These are phyloP conservation scores for Wickerhamomyces bovis DNA, from an alignment of 805 yeast species.

Conservation along the genomic window DNA sequence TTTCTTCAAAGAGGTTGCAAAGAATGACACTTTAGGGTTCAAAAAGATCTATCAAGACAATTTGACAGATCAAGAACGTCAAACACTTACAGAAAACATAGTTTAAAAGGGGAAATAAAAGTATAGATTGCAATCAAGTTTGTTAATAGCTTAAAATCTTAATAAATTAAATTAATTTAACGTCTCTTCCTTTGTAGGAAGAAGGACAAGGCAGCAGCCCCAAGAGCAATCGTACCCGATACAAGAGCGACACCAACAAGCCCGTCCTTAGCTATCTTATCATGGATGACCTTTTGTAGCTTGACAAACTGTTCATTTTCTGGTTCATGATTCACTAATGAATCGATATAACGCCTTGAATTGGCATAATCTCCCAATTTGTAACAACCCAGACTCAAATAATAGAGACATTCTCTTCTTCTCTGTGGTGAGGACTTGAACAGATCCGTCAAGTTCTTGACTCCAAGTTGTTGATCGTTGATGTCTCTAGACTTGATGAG, in stretches of 20 bases:
- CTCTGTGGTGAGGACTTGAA: slow-evolving; percentile 76
- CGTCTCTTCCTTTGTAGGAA: slow-evolving; percentile 29
- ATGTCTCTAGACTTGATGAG: slow-evolving; percentile 63
- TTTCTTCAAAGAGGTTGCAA: slow-evolving; percentile 53
- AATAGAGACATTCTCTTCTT: slow-evolving; percentile 85
- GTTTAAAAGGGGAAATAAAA: slow-evolving; percentile 19
- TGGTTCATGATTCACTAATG: slow-evolving; percentile 74
- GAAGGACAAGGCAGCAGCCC: slow-evolving; percentile 56
- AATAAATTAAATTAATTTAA: slow-evolving; percentile 4
- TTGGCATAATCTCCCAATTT: slow-evolving; percentile 83
- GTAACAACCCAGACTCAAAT: slow-evolving; percentile 79
- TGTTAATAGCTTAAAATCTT: neutral
- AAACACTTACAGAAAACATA: slow-evolving; percentile 42
- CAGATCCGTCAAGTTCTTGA: slow-evolving; percentile 59
- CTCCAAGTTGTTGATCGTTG: slow-evolving; percentile 71
- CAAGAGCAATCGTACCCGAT: slow-evolving; percentile 80
- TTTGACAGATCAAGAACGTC: slow-evolving; percentile 45
- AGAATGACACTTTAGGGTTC: slow-evolving; percentile 44
- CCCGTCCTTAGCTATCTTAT: slow-evolving; percentile 81
- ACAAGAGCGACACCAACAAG: slow-evolving; percentile 82
- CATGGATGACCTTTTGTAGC: slow-evolving; percentile 73
- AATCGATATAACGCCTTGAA: slow-evolving; percentile 80
- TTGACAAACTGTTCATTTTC: slow-evolving; percentile 71
- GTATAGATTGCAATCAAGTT: neutral
- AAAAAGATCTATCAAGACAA: slow-evolving; percentile 42